Evolutionary conservation across 2,329 filamentous ascomycete genomes (phyloP), one percentile per base, ranked within the genome.

Genomic region (Drechslerella dactyloides): DNA sequence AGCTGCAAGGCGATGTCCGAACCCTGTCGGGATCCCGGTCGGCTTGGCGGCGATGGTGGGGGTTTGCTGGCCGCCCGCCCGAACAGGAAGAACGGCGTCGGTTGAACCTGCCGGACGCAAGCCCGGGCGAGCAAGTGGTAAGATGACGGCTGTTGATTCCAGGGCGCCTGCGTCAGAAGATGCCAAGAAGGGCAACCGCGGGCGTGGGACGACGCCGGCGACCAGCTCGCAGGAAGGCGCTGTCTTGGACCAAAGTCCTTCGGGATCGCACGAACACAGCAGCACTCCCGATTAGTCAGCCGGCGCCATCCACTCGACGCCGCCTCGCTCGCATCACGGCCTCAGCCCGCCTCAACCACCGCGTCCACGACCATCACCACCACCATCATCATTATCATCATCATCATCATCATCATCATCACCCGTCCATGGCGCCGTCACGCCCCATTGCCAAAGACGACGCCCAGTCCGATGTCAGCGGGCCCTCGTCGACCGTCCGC

Each of bases 1-100:
- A 33, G 3, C 27, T 33, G 27, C 27, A 58, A 63, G 65, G 65
- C 65, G 65, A 70, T 59, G 54, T 70, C 65, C 65, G 63, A 68
- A 50, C 48, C 37, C 50, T 30, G 55, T 15, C 15, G n/a, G 42
- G 63, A 68, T 50, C 48, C 37, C 50, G 30, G 55, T 15, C 15
- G n/a, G 42, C 24, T 50, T 42, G 40, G 11, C 19, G 55, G 37
- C 42, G 55, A 50, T 59, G 63, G 63, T 54, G 63, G 63, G 37
- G 19, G 27, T 11, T 13, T 21, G 33, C n/a, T 33, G 19, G 19
- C 5, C 21, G 11, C 2, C 2, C 17, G 40, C 13, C 40, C 11
- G 17, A 44, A 44, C 13, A 44, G 40, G 40, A 44, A 44, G 40
- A 44, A 27, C 3, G 17, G 27, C 40, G 33, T 40, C 44, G 57